Conservation (phyloP, 2,329 filamentous ascomycete genomes). For the Dactylellina haptotyla region DNA sequence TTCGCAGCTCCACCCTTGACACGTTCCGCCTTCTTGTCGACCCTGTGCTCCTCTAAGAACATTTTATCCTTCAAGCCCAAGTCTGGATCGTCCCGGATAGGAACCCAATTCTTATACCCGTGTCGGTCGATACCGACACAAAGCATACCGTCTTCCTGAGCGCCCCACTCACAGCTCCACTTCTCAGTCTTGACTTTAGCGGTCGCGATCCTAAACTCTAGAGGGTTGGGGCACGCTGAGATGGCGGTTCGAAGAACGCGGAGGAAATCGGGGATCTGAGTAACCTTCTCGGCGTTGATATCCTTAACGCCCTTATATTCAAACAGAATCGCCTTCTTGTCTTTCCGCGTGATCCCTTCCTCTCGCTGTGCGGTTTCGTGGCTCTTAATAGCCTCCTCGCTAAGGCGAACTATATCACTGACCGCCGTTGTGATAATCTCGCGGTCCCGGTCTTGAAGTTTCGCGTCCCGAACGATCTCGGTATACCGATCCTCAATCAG, state of each 20-base stretch:
- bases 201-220: slow-evolving; percentile 85
- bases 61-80: slow-evolving; percentile 89
- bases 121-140: slow-evolving; percentile 91
- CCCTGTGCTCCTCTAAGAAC: slow-evolving; percentile 96
- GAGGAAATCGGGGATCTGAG: slow-evolving; percentile 90
- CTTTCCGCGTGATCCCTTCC: slow-evolving; percentile 81
- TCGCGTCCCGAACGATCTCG: slow-evolving; percentile 87
- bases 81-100: slow-evolving; percentile 90
- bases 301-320: slow-evolving; percentile 94
- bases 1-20: slow-evolving; percentile 70
- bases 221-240: slow-evolving; percentile 73
- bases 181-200: slow-evolving; percentile 80
- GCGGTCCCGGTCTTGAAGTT: slow-evolving; percentile 81
- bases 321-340: slow-evolving; percentile 95
- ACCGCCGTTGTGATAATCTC: slow-evolving; percentile 81
- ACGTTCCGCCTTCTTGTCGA: slow-evolving; percentile 95
- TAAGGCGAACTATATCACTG: slow-evolving; percentile 74
- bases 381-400: slow-evolving; percentile 70
- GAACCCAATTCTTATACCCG: slow-evolving; percentile 93
- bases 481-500: slow-evolving; percentile 87
- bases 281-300: slow-evolving; percentile 92
- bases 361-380: slow-evolving; percentile 77
- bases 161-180: slow-evolving; percentile 91
- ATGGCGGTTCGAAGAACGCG: slow-evolving; percentile 79
- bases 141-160: slow-evolving; percentile 95